These are phyloP conservation scores for Ustilago xerochloae DNA, from an alignment of 1,284 basidiomycete species.

Conservation along the genomic window DNA sequence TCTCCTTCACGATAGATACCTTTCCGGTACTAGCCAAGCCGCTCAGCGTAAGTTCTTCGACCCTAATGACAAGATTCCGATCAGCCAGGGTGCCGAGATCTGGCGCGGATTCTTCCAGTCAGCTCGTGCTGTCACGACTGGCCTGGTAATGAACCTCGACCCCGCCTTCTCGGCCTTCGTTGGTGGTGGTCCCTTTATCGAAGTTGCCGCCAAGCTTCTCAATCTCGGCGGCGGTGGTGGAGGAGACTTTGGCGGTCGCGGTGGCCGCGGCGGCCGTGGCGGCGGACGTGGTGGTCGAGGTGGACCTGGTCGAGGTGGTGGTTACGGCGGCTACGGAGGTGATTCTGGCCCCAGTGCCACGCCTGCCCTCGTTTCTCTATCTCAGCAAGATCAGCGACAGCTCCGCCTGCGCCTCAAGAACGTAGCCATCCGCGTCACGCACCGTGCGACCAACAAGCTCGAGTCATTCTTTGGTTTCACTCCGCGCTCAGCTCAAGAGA, in stretches of 20 bases:
- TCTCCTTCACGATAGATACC: conserved; percentile 14
- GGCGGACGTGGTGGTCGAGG: conserved; percentile 35
- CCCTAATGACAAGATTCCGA: conserved; percentile 20
- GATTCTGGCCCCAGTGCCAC: conserved; percentile 3
- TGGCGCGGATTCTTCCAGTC: conserved; percentile 57
- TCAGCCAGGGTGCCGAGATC: conserved; percentile 51
- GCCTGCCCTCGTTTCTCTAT: conserved; percentile 6
- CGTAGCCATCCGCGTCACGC: conserved; percentile 42
- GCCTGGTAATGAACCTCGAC: conserved; percentile 60
- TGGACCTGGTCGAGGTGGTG: conserved; percentile 15
- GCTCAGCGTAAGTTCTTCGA: conserved; percentile 56
- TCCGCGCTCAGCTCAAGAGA: conserved; percentile 27
- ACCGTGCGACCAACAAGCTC: conserved; percentile 48
- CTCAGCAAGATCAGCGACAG: conserved; percentile 34
- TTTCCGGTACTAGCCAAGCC: conserved; percentile 28
- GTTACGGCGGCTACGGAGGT: conserved; percentile 3
- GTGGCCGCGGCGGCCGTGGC: conserved; percentile 44
- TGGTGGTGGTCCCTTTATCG: conserved; percentile 36
- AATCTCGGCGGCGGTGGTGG: conserved; percentile 39
- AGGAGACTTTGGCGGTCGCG: conserved; percentile 29
- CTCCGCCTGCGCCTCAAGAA: conserved; percentile 48
- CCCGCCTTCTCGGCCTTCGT: conserved; percentile 54
- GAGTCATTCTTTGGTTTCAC: conserved; percentile 54
- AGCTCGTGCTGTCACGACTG: conserved; percentile 46
- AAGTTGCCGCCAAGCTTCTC: conserved; percentile 42